Evolutionary conservation across 2,329 filamentous ascomycete species (phyloP), one percentile per base, ranked within the genome.

Genomic region (Aspergillus sp.): DNA sequence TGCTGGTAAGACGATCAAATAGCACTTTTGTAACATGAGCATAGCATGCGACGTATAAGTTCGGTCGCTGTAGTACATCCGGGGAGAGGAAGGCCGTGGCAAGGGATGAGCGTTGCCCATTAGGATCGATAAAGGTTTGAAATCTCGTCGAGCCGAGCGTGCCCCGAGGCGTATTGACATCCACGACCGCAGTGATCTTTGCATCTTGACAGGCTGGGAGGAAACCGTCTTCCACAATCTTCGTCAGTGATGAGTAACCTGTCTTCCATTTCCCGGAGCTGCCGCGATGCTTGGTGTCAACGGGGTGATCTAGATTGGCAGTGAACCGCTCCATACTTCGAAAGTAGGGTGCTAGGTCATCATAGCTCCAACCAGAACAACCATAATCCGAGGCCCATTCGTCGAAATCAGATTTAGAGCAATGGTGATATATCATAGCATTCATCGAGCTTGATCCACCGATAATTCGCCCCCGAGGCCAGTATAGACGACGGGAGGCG

Each of bases 301-400:
- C 53, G 9, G 50, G 41, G 13, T 52, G 57, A 14, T 20, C 32
- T 11, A 50, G 19, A 35, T 57, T 53, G 1, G 52, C 46, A 7
- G 57, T 59, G 17, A 59, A 59, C 4, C 51, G 49, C 49, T 59
- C 57, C 57, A 59, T 59, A 14, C 50, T 38, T 45, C 67, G 64
- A 55, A 80, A 79, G 56, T 79, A 80, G 0, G 75, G 76, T 2
- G 77, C 56, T 4, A 81, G 59, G 33, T 66, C 68, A 1, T 69
- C 62, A 69, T 75, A 79, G 20, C 64, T 65, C 71, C 73, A 77
- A 1, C 71, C 76, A 8, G 50, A 16, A n/a, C 57, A 59, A 8
- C 57, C 57, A 48, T 57, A 49, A 10, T 4, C 36, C 9, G 45
- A 35, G 4, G 35, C 52, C 57, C 57, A 57, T 40, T 59, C 52